A percentile compares a stretch with the other conserved stretches of the same genome.
Evolutionary conservation across 441 rosid species (phyloP).

Genomic region (Mallotus repandus): DNA sequence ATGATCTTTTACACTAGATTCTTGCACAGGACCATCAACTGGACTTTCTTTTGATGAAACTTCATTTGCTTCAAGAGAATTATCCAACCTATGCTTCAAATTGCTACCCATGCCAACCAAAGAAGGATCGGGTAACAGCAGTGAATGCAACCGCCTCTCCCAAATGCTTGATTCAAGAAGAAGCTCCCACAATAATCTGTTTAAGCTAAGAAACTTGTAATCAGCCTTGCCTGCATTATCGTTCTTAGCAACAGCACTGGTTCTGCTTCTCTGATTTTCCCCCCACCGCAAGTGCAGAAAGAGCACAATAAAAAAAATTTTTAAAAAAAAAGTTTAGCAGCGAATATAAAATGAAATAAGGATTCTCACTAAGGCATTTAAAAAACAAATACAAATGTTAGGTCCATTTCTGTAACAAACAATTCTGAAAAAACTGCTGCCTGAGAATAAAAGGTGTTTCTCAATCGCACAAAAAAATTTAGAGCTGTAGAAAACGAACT

Average conservation of each 20-base stretch:
- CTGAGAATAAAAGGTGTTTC: neutral
- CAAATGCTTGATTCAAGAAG: constrained; percentile 73
- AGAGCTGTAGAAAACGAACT: neutral
- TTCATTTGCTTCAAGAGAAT: constrained; percentile 32
- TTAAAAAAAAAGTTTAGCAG: constrained; percentile 6
- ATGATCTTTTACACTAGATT: constrained; percentile 29
- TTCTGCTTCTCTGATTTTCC: constrained; percentile 40
- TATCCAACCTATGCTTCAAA: constrained; percentile 25
- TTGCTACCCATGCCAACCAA: constrained; percentile 32
- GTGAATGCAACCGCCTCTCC: constrained; percentile 72
- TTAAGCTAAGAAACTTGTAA: constrained; percentile 58
- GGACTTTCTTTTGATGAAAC: constrained; percentile 41
- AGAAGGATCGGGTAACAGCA: constrained; percentile 51
- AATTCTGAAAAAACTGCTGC: neutral
- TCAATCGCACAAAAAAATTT: neutral
- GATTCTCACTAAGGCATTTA: neutral
- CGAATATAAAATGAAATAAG: neutral
- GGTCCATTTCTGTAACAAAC: neutral
- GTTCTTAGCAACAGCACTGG: constrained; percentile 39
- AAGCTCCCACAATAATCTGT: constrained; percentile 75
- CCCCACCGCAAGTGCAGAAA: neutral
- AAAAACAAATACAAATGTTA: neutral
- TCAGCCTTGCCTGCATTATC: constrained; percentile 41
- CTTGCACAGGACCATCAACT: constrained; percentile 35
- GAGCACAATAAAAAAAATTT: neutral